Percentiles rank a stretch among this genome's conserved stretches.
Evolutionary conservation across 345 rosid species (phyloP).

Genomic region (Acer negundo): DNA sequence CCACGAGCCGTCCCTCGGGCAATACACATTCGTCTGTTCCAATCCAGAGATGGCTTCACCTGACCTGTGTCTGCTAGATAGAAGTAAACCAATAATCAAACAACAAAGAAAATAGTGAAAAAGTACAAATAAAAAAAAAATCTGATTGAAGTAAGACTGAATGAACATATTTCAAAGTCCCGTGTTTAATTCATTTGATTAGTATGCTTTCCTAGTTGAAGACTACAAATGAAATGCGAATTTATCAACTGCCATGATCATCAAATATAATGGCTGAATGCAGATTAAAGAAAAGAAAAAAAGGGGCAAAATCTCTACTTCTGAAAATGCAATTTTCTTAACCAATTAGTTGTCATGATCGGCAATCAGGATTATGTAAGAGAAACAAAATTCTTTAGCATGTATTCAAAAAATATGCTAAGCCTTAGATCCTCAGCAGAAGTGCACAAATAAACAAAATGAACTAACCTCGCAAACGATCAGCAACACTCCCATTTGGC

Average conservation of each 20-base stretch:
- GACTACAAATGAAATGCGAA: background rate
- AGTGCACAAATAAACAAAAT: background rate
- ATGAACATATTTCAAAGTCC: background rate
- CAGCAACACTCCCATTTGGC: constrained; percentile 97
- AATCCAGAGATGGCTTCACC: constrained; percentile 76
- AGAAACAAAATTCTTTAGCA: background rate
- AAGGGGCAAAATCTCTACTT: background rate
- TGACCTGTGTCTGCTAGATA: constrained; percentile 43
- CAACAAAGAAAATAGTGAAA: background rate
- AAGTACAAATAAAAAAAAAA: background rate
- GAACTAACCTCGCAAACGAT: constrained; percentile 77
- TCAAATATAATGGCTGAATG: background rate
- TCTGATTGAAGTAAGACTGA: background rate
- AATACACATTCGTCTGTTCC: constrained; percentile 74
- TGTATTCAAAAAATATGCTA: background rate
- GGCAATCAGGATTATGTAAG: background rate
- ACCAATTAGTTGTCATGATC: background rate
- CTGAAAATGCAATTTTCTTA: background rate
- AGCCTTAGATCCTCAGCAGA: background rate
- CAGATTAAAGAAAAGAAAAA: background rate
- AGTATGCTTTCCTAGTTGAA: background rate
- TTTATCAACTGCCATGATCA: background rate
- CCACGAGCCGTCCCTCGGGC: constrained; percentile 93
- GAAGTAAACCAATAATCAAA: constrained; percentile 3
- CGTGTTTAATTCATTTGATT: background rate